phyloP scores from a whole-genome alignment of 1,284 basidiomycete genomes.

The Cutaneotrichosporon dermatis region DNA sequence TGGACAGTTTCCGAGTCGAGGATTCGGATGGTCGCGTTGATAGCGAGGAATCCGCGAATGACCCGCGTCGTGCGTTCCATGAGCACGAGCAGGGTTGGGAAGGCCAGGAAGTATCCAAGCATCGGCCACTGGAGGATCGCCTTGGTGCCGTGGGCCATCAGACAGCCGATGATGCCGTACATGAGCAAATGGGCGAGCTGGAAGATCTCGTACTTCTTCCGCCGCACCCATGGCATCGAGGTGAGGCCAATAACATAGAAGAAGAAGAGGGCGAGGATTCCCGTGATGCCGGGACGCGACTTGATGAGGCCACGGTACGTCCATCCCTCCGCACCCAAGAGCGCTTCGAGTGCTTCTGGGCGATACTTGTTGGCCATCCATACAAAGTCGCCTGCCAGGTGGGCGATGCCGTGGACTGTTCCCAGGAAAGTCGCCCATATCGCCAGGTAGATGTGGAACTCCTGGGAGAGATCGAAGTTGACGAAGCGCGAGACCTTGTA shows the following conservation, averaged over 20 bases:
- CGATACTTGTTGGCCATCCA: constrained; percentile 22
- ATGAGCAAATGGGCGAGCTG: constrained; percentile 34
- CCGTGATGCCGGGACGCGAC: constrained; percentile 23
- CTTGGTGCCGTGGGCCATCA: constrained; percentile 28
- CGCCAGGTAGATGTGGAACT: constrained; percentile 31
- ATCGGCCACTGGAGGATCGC: constrained; percentile 29
- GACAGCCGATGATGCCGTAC: constrained; percentile 32
- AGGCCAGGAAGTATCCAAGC: constrained; percentile 37
- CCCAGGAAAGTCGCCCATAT: constrained; percentile 22
- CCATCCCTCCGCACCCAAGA: constrained; percentile 14
- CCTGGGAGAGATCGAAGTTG: constrained; percentile 33
- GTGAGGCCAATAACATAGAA: constrained; percentile 24
- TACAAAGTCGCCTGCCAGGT: constrained; percentile 27
- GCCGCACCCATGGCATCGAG: constrained; percentile 22
- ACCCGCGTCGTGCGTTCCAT: constrained; percentile 22
- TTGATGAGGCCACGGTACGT: constrained; percentile 21
- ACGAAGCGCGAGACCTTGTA: constrained; percentile 26
- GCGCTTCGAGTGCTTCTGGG: constrained; percentile 13
- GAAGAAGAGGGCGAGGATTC: constrained; percentile 23
- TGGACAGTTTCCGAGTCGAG: constrained; percentile 29
- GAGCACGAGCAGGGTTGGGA: constrained; percentile 30
- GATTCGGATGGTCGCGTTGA: constrained; percentile 22
- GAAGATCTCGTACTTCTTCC: constrained; percentile 28
- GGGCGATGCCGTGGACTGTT: constrained; percentile 29
- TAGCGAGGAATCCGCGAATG: constrained; percentile 19